phyloP scores from a whole-genome alignment of 208 protist genomes.

The Crithidia mellificae region DNA sequence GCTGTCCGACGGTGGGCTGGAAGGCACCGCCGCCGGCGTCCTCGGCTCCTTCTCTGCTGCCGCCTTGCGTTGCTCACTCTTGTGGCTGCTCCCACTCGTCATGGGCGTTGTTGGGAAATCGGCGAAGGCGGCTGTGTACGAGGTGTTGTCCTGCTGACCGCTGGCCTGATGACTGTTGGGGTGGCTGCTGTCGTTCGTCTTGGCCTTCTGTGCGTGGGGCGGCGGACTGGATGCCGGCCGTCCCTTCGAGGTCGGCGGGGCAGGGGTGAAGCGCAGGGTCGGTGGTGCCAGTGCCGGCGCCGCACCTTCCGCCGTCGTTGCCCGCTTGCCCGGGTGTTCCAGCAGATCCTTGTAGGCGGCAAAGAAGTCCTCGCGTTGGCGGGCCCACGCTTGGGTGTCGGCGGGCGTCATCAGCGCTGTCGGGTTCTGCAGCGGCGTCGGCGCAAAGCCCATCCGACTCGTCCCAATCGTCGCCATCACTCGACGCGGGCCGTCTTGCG shows the following conservation, averaged over 20 bases:
- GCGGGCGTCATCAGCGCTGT: conserved; percentile 32
- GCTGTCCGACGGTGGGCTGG: background rate
- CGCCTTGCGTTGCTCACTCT: background rate
- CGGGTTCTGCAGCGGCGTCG: conserved; percentile 58
- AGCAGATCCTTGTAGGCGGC: conserved; percentile 31
- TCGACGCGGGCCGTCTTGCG: conserved; percentile 23
- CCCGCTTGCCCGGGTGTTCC: background rate
- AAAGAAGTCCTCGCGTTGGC: conserved; percentile 70
- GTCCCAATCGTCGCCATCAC: conserved; percentile 56
- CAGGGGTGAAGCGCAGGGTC: conserved; percentile 10
- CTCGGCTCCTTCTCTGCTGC: background rate
- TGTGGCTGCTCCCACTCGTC: background rate
- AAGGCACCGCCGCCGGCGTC: background rate
- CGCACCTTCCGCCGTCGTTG: background rate
- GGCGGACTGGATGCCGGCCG: background rate
- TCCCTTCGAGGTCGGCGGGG: background rate
- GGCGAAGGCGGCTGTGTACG: conserved; percentile 8
- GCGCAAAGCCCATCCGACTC: conserved; percentile 44
- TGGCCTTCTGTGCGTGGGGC: no score
- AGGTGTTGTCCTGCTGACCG: background rate
- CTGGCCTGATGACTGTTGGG: background rate
- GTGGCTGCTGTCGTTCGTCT: background rate
- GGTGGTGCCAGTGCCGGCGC: conserved; percentile 12
- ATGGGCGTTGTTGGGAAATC: background rate
- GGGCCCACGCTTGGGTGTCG: conserved; percentile 56